These are phyloP conservation scores for Trametes cubensis DNA, from an alignment of 768 basidiomycete genomes.

Conservation along the genomic window DNA sequence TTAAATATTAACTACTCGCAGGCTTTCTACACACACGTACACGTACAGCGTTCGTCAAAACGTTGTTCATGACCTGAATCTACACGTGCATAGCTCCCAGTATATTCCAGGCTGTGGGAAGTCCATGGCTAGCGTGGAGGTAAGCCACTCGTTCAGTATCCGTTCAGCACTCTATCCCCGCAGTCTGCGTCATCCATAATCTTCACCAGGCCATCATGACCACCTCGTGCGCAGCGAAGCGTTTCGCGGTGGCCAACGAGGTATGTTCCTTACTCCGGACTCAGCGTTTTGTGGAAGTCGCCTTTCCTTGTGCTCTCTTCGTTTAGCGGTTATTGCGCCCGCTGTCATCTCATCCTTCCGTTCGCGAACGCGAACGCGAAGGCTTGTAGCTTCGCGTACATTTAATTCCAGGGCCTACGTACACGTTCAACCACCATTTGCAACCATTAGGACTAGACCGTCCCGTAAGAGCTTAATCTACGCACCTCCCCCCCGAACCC, in stretches of 20 bases:
- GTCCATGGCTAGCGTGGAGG: neutral
- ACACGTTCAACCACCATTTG: neutral
- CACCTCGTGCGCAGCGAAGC: conserved; percentile 7
- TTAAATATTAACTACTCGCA: neutral
- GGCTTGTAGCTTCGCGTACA: conserved; percentile 11
- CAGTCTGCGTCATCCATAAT: conserved; percentile 14
- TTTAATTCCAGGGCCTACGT: neutral
- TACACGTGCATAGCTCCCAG: neutral
- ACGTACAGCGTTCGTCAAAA: neutral
- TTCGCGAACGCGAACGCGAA: conserved; percentile 20
- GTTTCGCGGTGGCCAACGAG: neutral
- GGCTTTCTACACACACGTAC: neutral
- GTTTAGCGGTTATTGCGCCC: conserved; percentile 7
- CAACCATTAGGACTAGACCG: neutral
- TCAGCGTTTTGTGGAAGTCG: conserved; percentile 9
- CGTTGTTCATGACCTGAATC: neutral
- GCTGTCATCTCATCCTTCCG: conserved; percentile 1
- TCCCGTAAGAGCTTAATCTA: neutral
- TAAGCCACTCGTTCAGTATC: neutral
- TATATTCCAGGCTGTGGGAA: conserved; percentile 1
- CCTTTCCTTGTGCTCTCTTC: neutral
- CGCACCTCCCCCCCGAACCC: neutral
- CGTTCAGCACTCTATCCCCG: conserved; percentile 17
- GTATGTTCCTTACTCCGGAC: conserved; percentile 6
- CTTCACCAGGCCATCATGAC: conserved; percentile 13